Evolutionary conservation across 495 filamentous ascomycete genomes (phyloP).

Genomic region (Xanthoparmelia taractica): DNA sequence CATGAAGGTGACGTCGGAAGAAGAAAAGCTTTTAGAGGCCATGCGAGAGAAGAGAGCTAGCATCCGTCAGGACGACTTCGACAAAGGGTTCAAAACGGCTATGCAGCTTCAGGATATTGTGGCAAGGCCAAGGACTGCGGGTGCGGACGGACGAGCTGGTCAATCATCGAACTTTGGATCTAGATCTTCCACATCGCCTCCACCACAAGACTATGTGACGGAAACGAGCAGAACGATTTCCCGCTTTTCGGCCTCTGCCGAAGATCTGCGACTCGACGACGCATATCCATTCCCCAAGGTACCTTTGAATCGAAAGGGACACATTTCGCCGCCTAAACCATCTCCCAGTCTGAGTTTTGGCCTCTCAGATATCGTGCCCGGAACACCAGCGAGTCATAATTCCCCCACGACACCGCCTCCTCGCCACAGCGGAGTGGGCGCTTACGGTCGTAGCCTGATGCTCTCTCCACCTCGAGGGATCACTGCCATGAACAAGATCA

Average conservation of each 20-base stretch:
- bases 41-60: conserved; percentile 70
- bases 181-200: conserved; percentile 14
- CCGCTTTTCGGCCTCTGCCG: conserved; percentile 10
- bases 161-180: conserved; percentile 20
- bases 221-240: neutral
- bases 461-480: conserved; percentile 7
- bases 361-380: conserved; percentile 20
- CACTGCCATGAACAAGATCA: conserved; percentile 2
- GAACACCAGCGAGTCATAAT: conserved; percentile 22
- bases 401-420: conserved; percentile 23
- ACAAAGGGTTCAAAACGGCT: conserved; percentile 31
- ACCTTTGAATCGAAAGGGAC: conserved; percentile 2
- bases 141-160: conserved; percentile 17
- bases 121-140: conserved; percentile 23
- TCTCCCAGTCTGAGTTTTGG: conserved; percentile 25
- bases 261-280: conserved; percentile 16
- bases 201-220: conserved; percentile 9
- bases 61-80: conserved; percentile 66
- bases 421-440: neutral
- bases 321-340: conserved; percentile 16
- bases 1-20: conserved; percentile 81
- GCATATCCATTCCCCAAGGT: conserved; percentile 17
- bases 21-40: conserved; percentile 73
- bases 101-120: conserved; percentile 18
- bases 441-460: neutral